Conservation (phyloP, 2,329 filamentous ascomycete genomes). For the Incumbomyces lentus region DNA sequence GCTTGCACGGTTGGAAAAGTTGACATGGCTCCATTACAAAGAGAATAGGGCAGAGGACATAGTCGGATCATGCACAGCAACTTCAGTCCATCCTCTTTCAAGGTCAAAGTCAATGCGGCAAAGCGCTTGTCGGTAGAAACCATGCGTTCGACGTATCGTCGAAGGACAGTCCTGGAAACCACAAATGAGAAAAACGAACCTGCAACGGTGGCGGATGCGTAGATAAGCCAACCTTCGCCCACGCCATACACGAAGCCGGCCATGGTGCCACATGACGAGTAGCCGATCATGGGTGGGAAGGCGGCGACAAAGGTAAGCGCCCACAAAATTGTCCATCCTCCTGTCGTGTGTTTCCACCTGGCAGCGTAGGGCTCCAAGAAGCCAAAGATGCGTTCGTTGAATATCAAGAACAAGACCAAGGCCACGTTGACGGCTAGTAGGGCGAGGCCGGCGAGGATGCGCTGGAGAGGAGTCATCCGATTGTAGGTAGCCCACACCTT, state of each 20-base stretch:
- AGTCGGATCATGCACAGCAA: slow-evolving; percentile 85
- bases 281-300: slow-evolving; percentile 81
- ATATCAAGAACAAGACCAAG: slow-evolving; percentile 60
- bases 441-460: slow-evolving; percentile 45
- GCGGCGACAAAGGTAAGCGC: slow-evolving; percentile 62
- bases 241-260: slow-evolving; percentile 63
- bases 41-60: slow-evolving; percentile 82
- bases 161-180: slow-evolving; percentile 67
- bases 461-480: slow-evolving; percentile 46
- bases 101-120: slow-evolving; percentile 72
- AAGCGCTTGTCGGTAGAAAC: slow-evolving; percentile 79
- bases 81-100: slow-evolving; percentile 82
- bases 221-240: slow-evolving; percentile 69
- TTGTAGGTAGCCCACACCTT: slow-evolving; percentile 27
- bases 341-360: slow-evolving; percentile 62
- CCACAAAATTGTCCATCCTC: slow-evolving; percentile 68
- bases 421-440: slow-evolving; percentile 44
- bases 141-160: slow-evolving; percentile 65
- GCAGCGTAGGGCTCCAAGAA: slow-evolving; percentile 62
- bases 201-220: slow-evolving; percentile 63
- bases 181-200: slow-evolving; percentile 74
- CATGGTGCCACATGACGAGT: slow-evolving; percentile 64
- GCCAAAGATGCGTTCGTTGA: slow-evolving; percentile 69
- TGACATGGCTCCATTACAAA: slow-evolving; percentile 88
- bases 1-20: slow-evolving; percentile 84